Percentiles rank a stretch among this genome's conserved stretches.
phyloP scores from a whole-genome alignment of 257 asterid genomes.

The Ligustrum vulgare region DNA sequence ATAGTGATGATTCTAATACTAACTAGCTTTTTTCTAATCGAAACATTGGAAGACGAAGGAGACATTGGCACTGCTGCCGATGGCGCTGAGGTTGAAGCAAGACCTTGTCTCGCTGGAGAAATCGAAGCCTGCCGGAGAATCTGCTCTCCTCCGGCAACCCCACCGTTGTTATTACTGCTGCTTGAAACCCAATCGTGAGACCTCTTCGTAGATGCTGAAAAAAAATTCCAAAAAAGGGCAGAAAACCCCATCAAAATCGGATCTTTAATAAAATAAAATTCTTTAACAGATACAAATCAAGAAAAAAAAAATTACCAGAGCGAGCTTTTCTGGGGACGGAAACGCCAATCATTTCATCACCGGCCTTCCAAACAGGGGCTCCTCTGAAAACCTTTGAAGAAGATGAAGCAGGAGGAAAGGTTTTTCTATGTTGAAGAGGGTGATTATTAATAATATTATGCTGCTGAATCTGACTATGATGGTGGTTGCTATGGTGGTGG shows the following conservation, averaged over 20 bases:
- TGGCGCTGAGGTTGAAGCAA: constrained; percentile 41
- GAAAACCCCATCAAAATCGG: constrained; percentile 21
- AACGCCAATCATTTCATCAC: constrained; percentile 91
- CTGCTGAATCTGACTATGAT: constrained; percentile 41
- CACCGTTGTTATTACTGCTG: constrained; percentile 37
- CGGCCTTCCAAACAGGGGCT: constrained; percentile 87
- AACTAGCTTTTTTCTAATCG: constrained; percentile 73
- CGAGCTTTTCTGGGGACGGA: constrained; percentile 98
- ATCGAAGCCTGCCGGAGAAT: constrained; percentile 46
- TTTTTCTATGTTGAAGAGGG: constrained; percentile 67
- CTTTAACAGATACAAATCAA: background rate
- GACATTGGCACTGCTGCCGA: constrained; percentile 64
- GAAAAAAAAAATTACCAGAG: constrained; percentile 45
- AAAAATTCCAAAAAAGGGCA: constrained; percentile 4
- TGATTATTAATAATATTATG: constrained; percentile 25
- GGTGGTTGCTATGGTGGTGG: constrained; percentile 36
- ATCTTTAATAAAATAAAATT: constrained; percentile 16
- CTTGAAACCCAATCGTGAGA: constrained; percentile 81
- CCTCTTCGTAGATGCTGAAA: constrained; percentile 79
- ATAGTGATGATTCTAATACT: constrained; percentile 29
- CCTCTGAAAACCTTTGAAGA: constrained; percentile 48
- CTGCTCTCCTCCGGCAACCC: constrained; percentile 50
- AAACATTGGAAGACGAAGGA: constrained; percentile 76
- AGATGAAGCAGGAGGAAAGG: constrained; percentile 53
- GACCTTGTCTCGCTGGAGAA: constrained; percentile 66